These are phyloP conservation scores for Angophora floribunda DNA, from an alignment of 345 rosid genomes.

Conservation along the genomic window DNA sequence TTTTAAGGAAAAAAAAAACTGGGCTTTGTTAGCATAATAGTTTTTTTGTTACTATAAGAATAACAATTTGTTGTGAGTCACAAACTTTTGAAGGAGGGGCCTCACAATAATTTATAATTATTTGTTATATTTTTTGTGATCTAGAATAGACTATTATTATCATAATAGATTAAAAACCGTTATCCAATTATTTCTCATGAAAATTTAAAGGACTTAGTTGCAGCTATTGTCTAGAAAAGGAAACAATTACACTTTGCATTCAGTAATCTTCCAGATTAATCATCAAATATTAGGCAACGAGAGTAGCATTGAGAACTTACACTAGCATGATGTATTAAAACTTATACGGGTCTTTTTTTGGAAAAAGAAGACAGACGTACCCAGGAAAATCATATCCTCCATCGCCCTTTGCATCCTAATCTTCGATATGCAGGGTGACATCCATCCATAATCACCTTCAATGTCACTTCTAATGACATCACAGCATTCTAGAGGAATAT, in stretches of 20 bases:
- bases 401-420: background rate
- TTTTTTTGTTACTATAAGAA: too few species aligned
- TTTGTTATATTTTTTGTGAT: too few species aligned
- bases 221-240: background rate
- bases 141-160: too few species aligned
- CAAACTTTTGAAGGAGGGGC: accelerated
- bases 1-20: too few species aligned
- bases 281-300: background rate
- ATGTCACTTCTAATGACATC: background rate
- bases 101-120: too few species aligned
- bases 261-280: background rate
- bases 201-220: too few species aligned
- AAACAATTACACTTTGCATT: background rate
- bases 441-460: background rate
- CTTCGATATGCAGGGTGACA: background rate
- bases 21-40: accelerated
- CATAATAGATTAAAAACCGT: accelerated
- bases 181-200: too few species aligned
- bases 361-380: background rate
- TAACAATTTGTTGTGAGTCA: accelerated
- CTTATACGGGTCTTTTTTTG: background rate
- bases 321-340: background rate
- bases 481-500: background rate
- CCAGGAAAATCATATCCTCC: background rate
- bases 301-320: background rate